Conservation (phyloP, 2,329 filamentous ascomycete species). For the Ascochyta lentis region DNA sequence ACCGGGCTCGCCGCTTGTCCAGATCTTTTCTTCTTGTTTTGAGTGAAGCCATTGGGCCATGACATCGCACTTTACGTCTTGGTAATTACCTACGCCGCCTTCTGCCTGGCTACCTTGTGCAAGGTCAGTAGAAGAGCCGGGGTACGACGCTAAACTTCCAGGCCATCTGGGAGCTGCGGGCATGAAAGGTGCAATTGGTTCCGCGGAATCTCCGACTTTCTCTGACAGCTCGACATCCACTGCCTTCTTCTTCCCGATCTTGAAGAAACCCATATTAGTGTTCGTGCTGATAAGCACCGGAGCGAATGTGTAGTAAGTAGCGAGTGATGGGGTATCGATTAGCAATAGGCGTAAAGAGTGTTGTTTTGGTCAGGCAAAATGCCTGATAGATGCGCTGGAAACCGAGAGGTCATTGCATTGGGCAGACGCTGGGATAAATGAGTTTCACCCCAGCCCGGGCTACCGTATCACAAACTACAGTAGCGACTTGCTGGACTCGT, state of each 20-base stretch:
- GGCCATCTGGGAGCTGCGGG: conserved; percentile 12
- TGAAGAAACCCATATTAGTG: conserved; percentile 20
- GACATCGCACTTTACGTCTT: conserved; percentile 63
- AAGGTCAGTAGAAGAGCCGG: conserved; percentile 10
- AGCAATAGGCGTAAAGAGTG: conserved; percentile 1
- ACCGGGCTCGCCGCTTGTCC: conserved; percentile 56
- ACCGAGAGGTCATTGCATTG: neutral
- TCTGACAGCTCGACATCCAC: conserved; percentile 16
- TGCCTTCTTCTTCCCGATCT: conserved; percentile 18
- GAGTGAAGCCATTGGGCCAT: conserved; percentile 70
- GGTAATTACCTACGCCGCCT: conserved; percentile 5
- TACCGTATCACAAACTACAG: conserved; percentile 7
- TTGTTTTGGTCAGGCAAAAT: conserved; percentile 4
- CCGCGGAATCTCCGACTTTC: conserved; percentile 3
- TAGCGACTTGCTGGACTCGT: conserved; percentile 13
- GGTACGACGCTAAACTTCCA: conserved; percentile 5
- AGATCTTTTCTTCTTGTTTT: conserved; percentile 64
- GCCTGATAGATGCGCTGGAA: conserved; percentile 8
- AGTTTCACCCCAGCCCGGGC: neutral
- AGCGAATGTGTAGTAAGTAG: conserved; percentile 3
- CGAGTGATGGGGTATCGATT: neutral
- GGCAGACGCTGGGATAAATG: conserved; percentile 10
- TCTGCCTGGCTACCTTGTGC: neutral
- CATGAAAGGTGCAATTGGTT: neutral
- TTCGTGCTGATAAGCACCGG: conserved; percentile 1